Base-by-base conservation (phyloP, 768 basidiomycete genomes). In the Cystofilobasidium macerans region DNA sequence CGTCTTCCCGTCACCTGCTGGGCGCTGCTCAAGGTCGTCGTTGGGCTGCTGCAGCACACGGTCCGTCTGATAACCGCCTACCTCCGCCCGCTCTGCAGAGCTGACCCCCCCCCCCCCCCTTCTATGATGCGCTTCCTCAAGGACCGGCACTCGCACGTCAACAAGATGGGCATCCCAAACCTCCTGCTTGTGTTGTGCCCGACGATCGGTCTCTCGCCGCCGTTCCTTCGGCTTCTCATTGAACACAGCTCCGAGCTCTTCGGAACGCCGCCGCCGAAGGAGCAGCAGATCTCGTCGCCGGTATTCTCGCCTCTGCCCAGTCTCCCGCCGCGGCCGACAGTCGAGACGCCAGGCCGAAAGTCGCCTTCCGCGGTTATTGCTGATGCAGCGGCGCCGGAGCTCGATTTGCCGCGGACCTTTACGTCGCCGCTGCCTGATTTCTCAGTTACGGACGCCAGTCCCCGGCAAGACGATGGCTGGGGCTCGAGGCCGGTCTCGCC, bases 111-210 rank as follows among this genome's bases (percentile, higher is more conserved):
- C 30, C 24, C 3, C 42, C 38, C 38, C 8, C 36, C 7, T 30
- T 38, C 28, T 1, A 57, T 12, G 59, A n/a, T 38, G 11, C 26
- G 35, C 35, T 94, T 69, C 83, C 82, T 51, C 83, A 82, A 89
- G 18, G 84, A 88, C 0, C 79, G 78, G 63, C 80, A 82, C 69
- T 80, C 81, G 71, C 81, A 81, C 69, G 82, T 84, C 71, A 97
- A 90, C 40, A 89, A 89, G 77, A 97, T 97, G 92, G 89, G 90
- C 2, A 76, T 95, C 70, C 86, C 86, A 74, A 95, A 95, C 72
- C 75, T 97, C 70, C 78, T 93, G 57, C 78, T 93, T 38, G 86
- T 94, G 58, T 85, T 97, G 73, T 91, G 88, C 69, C 93, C 92
- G 9, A 89, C 85, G 73, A 75, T 92, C 72, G 84, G 82, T 72